These are phyloP conservation scores for Micromonas commoda DNA, from an alignment of 139 green algal genomes.

Conservation along the genomic window DNA sequence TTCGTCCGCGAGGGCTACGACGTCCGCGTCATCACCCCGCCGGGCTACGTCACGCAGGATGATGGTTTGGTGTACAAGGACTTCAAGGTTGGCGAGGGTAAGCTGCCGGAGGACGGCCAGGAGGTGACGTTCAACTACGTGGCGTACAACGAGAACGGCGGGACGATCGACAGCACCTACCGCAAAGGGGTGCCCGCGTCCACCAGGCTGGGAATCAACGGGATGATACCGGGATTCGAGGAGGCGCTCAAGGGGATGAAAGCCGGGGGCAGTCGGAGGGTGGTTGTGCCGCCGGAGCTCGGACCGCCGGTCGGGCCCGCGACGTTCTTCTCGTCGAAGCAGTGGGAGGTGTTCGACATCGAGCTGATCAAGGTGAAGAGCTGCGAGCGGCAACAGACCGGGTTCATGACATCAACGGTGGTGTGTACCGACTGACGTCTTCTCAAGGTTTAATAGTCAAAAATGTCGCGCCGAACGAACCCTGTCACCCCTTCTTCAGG, in stretches of 20 bases:
- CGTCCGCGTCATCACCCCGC: constrained; percentile 4
- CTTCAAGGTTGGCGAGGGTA: neutral
- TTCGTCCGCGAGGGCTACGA: constrained; percentile 28
- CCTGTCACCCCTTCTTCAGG: neutral
- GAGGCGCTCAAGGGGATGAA: constrained; percentile 82
- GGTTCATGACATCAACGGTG: constrained; percentile 75
- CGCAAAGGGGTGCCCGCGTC: constrained; percentile 65
- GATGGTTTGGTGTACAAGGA: constrained; percentile 18
- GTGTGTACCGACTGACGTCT: constrained; percentile 69
- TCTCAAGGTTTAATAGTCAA: neutral
- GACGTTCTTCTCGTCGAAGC: constrained; percentile 98
- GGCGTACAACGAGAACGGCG: constrained; percentile 91
- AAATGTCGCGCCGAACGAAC: neutral
- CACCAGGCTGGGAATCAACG: constrained; percentile 77
- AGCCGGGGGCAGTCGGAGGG: constrained; percentile 68
- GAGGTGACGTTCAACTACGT: constrained; percentile 93
- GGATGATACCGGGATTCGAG: constrained; percentile 97
- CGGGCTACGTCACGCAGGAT: neutral
- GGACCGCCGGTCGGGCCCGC: constrained; percentile 83
- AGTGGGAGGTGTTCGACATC: constrained; percentile 97
- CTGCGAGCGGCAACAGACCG: constrained; percentile 55
- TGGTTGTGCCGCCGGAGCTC: constrained; percentile 90
- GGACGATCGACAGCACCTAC: constrained; percentile 85
- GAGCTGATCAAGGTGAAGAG: constrained; percentile 68
- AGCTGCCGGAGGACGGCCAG: constrained; percentile 63